Conservation (phyloP, 208 protist species). For the Novymonas esmeraldas region DNA sequence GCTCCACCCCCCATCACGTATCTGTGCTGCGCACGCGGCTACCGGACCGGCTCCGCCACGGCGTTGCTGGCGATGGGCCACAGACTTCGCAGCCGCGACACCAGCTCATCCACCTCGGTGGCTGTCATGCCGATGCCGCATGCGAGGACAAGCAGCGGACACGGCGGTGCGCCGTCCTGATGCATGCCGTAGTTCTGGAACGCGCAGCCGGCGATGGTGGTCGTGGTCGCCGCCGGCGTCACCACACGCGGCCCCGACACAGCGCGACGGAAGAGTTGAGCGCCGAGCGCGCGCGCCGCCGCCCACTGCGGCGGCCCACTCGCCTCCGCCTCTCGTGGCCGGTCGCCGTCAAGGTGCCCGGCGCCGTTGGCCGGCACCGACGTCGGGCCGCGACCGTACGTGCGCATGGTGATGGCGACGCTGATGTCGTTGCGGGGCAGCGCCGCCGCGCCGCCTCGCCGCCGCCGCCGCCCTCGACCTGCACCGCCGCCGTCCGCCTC, state of each 20-base stretch:
- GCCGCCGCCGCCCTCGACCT: not conserved
- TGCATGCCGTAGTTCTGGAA: conserved; percentile 79
- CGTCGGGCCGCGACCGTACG: conserved; percentile 10
- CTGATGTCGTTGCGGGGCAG: conserved; percentile 82
- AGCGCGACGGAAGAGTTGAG: conserved; percentile 66
- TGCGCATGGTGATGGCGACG: conserved; percentile 75
- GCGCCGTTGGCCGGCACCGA: not conserved
- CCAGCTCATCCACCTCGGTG: conserved; percentile 42
- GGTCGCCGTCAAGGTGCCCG: too few species aligned
- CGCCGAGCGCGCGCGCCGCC: conserved; percentile 58
- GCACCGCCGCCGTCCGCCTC: not conserved
- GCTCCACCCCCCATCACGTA: too few species aligned
- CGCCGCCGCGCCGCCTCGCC: not conserved
- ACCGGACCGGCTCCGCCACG: too few species aligned
- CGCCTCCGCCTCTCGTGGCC: not conserved
- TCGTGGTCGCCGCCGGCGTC: conserved; percentile 35
- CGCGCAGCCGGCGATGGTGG: conserved; percentile 40
- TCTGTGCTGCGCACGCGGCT: too few species aligned
- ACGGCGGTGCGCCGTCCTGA: conserved; percentile 28
- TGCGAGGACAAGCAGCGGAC: conserved; percentile 67
- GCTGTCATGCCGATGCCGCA: conserved; percentile 70
- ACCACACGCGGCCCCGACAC: conserved; percentile 82
- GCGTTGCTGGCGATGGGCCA: conserved; percentile 47
- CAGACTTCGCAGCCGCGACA: conserved; percentile 42
- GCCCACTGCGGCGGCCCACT: conserved; percentile 1